phyloP scores from a whole-genome alignment of 257 asterid genomes.

The Vinca minor region DNA sequence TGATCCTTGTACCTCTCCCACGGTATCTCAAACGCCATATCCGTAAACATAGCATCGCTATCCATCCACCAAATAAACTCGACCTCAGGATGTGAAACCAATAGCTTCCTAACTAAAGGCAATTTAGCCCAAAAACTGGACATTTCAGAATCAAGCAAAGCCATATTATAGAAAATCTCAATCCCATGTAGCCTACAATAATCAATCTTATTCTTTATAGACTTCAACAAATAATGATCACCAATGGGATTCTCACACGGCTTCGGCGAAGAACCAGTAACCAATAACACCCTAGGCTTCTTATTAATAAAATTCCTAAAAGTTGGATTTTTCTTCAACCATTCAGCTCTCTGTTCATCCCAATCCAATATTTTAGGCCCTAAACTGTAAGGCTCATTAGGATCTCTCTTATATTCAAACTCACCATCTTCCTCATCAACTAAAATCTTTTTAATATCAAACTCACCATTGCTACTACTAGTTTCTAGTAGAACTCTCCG shows the following conservation, averaged over 20 bases:
- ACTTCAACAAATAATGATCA: constrained; percentile 78
- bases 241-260: constrained; percentile 95
- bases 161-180: constrained; percentile 74
- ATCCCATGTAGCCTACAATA: constrained; percentile 77
- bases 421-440: constrained; percentile 63
- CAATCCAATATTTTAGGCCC: constrained; percentile 73
- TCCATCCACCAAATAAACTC: constrained; percentile 99
- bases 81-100: constrained; percentile 79
- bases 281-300: constrained; percentile 74
- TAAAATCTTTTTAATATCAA: constrained; percentile 45
- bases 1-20: constrained; percentile 78
- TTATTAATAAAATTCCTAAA: constrained; percentile 36
- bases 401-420: constrained; percentile 45
- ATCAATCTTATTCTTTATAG: constrained; percentile 84
- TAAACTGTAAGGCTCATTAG: constrained; percentile 38
- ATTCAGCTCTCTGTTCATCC: constrained; percentile 67
- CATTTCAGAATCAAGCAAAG: constrained; percentile 88
- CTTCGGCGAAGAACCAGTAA: constrained; percentile 87
- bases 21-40: constrained; percentile 81
- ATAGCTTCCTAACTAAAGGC: constrained; percentile 70
- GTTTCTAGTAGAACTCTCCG: constrained; percentile 69
- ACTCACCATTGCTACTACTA: constrained; percentile 38
- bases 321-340: constrained; percentile 56
- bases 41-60: constrained; percentile 90
- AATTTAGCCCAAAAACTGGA: constrained; percentile 88